Evolutionary conservation across 2,329 filamentous ascomycete genomes (phyloP).

Genomic region (Alternaria conjuncta): DNA sequence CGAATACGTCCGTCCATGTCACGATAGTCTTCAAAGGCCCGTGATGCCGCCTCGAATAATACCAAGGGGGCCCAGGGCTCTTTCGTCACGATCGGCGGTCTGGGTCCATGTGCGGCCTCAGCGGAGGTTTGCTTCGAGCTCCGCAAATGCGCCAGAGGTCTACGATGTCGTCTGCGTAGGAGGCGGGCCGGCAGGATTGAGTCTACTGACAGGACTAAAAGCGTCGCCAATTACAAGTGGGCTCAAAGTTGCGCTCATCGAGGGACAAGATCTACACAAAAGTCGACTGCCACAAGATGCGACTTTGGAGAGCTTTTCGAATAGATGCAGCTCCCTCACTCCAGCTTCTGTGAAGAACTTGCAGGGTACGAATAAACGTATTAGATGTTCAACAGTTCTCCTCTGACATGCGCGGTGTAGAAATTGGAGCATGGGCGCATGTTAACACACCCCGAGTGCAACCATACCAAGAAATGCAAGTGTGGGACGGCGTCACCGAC

Average conservation of each 20-base stretch:
- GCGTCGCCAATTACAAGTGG: conserved; percentile 75
- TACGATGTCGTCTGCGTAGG: conserved; percentile 95
- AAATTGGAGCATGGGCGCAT: conserved; percentile 85
- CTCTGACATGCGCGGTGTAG: conserved; percentile 33
- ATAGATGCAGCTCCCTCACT: conserved; percentile 94
- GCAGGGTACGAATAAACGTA: conserved; percentile 51
- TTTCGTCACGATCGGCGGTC: conserved; percentile 18
- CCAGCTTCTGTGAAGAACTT: conserved; percentile 86
- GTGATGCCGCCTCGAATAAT: conserved; percentile 44
- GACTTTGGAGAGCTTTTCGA: conserved; percentile 76
- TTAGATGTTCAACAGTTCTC: neutral
- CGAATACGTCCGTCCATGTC: conserved; percentile 25
- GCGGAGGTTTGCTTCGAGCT: conserved; percentile 43
- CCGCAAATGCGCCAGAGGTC: conserved; percentile 65
- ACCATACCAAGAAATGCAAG: conserved; percentile 94
- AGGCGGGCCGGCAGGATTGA: conserved; percentile 87
- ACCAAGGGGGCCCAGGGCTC: conserved; percentile 23
- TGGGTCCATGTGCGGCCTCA: conserved; percentile 23
- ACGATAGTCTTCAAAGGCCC: conserved; percentile 20
- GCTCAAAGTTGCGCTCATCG: conserved; percentile 85
- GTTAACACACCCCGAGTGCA: conserved; percentile 77
- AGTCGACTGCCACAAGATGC: conserved; percentile 68
- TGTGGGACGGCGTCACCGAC: conserved; percentile 93
- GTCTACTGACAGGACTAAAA: conserved; percentile 56
- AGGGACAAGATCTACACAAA: conserved; percentile 82